Conservation (phyloP, 768 basidiomycete genomes). For the Leucocoprinus leucothites region DNA sequence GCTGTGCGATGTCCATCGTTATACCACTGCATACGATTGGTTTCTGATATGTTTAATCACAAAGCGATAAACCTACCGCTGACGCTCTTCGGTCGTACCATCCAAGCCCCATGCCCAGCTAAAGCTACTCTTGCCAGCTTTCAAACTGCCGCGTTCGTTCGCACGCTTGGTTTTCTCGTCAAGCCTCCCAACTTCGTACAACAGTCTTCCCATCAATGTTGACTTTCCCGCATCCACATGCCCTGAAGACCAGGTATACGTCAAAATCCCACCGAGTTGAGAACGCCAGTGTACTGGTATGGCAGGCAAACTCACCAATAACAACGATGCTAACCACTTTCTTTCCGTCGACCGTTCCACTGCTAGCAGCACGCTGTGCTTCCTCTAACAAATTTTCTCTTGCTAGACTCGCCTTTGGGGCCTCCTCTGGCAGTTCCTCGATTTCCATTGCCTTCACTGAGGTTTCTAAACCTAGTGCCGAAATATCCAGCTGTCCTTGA, state of each 20-base stretch:
- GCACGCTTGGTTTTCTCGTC: constrained; percentile 81
- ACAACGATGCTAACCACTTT: constrained; percentile 85
- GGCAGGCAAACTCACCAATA: constrained; percentile 61
- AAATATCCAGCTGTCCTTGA: constrained; percentile 67
- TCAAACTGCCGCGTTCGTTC: constrained; percentile 88
- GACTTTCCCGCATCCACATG: constrained; percentile 99
- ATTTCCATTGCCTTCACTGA: constrained; percentile 37
- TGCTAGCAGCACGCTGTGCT: constrained; percentile 49
- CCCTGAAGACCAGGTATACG: constrained; percentile 44
- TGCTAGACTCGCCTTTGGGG: constrained; percentile 65
- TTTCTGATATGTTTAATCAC: not conserved
- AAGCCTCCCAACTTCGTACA: constrained; percentile 88
- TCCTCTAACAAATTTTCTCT: constrained; percentile 84
- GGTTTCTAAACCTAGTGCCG: constrained; percentile 61
- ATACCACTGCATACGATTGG: constrained; percentile 64
- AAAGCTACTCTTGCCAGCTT: constrained; percentile 92
- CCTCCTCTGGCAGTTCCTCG: constrained; percentile 40
- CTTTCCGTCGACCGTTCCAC: constrained; percentile 50
- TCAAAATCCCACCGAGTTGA: not conserved
- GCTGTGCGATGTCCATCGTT: constrained; percentile 94
- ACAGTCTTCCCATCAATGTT: constrained; percentile 90
- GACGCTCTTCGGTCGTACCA: constrained; percentile 88
- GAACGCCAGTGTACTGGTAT: too few relatives aligned
- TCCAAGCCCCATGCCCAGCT: constrained; percentile 99
- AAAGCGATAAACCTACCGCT: constrained; percentile 54